These are phyloP conservation scores for Lojkania enalia DNA, from an alignment of 2,329 filamentous ascomycete genomes.

Conservation along the genomic window DNA sequence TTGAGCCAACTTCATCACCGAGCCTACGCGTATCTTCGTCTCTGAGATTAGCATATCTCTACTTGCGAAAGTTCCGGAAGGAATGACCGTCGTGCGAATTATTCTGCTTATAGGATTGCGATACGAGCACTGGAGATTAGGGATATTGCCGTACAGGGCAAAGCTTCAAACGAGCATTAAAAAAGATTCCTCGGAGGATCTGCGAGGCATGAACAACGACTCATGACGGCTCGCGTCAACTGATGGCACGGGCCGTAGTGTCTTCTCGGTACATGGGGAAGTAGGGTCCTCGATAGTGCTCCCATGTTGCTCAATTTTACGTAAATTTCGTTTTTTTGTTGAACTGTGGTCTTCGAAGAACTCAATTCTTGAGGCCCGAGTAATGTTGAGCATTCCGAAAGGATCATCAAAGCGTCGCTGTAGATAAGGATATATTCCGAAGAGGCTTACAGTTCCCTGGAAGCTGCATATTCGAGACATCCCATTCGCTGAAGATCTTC, in stretches of 20 bases:
- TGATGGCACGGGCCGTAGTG: constrained; percentile 8
- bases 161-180: not conserved
- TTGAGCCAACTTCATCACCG: not conserved
- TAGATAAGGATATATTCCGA: too few relatives aligned
- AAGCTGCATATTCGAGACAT: not conserved
- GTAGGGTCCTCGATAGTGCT: not conserved
- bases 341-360: not conserved
- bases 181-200: not conserved
- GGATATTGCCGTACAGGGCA: not conserved
- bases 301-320: constrained; percentile 1
- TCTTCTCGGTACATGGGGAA: not conserved
- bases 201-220: constrained; percentile 9
- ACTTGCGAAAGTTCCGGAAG: not conserved
- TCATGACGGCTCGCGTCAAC: constrained; percentile 8
- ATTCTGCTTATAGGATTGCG: not conserved
- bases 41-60: not conserved
- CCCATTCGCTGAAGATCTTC: not conserved
- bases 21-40: not conserved
- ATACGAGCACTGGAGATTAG: not conserved
- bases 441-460: not conserved
- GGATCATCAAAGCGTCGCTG: too few relatives aligned
- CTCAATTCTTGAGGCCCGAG: not conserved
- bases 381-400: too few relatives aligned
- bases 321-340: constrained; percentile 1
- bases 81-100: too few relatives aligned